A percentile compares a stretch with the other conserved stretches of the same genome.
phyloP scores from a whole-genome alignment of 768 basidiomycete species.

The Lentinula detonsa region DNA sequence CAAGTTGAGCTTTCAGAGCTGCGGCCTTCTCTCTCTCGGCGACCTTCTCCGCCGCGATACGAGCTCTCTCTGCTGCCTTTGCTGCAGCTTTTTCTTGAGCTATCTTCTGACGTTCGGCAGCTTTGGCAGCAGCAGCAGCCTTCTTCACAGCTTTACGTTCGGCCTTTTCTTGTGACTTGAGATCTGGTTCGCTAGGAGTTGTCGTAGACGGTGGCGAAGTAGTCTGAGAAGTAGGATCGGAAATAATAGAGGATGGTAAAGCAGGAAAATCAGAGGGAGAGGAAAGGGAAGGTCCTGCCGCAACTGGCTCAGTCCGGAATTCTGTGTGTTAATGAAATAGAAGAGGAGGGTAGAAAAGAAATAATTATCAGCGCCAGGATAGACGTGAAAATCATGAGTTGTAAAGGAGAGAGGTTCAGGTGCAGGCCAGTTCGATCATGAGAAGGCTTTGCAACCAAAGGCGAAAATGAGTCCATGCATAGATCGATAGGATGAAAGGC shows the following conservation, averaged over 20 bases:
- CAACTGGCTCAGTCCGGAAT: conserved; percentile 17
- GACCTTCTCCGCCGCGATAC: conserved; percentile 46
- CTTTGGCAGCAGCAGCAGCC: conserved; percentile 54
- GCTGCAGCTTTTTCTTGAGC: conserved; percentile 55
- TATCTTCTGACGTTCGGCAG: conserved; percentile 50
- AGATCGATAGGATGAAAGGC: conserved; percentile 26
- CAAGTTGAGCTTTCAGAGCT: conserved; percentile 24
- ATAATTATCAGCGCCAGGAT: conserved; percentile 41
- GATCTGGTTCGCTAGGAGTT: conserved; percentile 19
- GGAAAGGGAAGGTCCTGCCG: conserved; percentile 42
- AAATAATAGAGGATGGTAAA: conserved; percentile 35
- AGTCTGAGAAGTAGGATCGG: conserved; percentile 19
- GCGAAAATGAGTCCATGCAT: conserved; percentile 29
- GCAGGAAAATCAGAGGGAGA: conserved; percentile 70
- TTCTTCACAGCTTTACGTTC: conserved; percentile 64
- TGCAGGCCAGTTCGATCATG: conserved; percentile 4
- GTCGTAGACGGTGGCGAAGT: conserved; percentile 23
- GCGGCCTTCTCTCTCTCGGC: conserved; percentile 45
- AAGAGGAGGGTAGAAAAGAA: conserved; percentile 24
- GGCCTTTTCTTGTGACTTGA: conserved; percentile 47
- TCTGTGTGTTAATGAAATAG: conserved; percentile 31
- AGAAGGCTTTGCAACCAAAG: conserved; percentile 3
- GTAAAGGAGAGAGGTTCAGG: conserved; percentile 32
- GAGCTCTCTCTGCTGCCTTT: conserved; percentile 50
- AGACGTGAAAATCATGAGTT: conserved; percentile 37